These are phyloP conservation scores for Ganoderma lingzhi DNA, from an alignment of 1,284 basidiomycete species.

Conservation along the genomic window DNA sequence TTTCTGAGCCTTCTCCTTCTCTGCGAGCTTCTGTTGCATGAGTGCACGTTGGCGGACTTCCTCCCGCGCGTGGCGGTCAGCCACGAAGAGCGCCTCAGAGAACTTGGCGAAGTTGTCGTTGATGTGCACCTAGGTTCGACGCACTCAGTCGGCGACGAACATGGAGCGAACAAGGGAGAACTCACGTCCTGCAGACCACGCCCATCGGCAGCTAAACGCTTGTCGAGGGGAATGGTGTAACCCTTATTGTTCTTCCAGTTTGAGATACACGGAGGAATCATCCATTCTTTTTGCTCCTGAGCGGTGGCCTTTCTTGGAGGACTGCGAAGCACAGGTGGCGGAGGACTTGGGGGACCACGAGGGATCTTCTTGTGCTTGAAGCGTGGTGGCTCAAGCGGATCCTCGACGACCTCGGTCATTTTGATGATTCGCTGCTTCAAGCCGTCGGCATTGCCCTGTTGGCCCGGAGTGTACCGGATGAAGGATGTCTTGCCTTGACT, in stretches of 20 bases:
- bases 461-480: conserved; percentile 96
- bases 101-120: conserved; percentile 99
- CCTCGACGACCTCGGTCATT: conserved; percentile 97
- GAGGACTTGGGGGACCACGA: conserved; percentile 93
- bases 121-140: conserved; percentile 81
- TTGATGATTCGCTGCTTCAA: conserved; percentile 98
- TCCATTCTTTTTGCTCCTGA: conserved; percentile 99
- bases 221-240: conserved; percentile 98
- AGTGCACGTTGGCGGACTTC: conserved; percentile 95
- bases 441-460: conserved; percentile 73
- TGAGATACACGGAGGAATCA: conserved; percentile 99
- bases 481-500: conserved; percentile 84
- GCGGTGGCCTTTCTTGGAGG: conserved; percentile 96
- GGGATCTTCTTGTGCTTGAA: conserved; percentile 99
- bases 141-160: not conserved
- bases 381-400: conserved; percentile 95
- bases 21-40: conserved; percentile 98
- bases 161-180: conserved; percentile 24
- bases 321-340: conserved; percentile 95
- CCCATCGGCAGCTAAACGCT: conserved; percentile 97
- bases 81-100: conserved; percentile 94
- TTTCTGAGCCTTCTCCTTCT: conserved; percentile 97
- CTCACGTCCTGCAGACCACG: conserved; percentile 96
- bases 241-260: conserved; percentile 99
- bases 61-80: conserved; percentile 98